phyloP scores from a whole-genome alignment of 2,329 filamentous ascomycete species.

The Aspergillus ruber region DNA sequence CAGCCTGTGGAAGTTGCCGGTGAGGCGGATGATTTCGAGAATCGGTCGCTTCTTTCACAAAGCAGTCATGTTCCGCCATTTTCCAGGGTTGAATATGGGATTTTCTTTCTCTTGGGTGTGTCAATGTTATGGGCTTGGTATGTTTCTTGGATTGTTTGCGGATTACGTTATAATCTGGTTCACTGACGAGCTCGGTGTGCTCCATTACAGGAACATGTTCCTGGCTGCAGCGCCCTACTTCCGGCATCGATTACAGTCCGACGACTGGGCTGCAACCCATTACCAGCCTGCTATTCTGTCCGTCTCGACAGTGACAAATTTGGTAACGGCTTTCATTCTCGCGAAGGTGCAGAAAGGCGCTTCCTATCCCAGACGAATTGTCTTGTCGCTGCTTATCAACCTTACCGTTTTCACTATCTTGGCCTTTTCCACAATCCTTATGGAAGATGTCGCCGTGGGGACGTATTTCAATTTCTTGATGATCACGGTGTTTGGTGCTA shows the following conservation, averaged over 20 bases:
- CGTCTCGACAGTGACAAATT: constrained; percentile 77
- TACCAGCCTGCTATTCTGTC: constrained; percentile 88
- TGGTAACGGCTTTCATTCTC: constrained; percentile 68
- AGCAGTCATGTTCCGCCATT: constrained; percentile 42
- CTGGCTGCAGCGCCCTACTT: constrained; percentile 93
- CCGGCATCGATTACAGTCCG: constrained; percentile 66
- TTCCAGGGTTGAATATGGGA: constrained; percentile 77
- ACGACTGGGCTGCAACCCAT: constrained; percentile 66
- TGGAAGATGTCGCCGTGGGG: constrained; percentile 55
- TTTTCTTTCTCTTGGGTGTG: constrained; percentile 79
- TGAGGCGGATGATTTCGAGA: constrained; percentile 26
- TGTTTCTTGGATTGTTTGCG: constrained; percentile 17
- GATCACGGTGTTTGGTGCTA: constrained; percentile 70
- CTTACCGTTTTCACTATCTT: constrained; percentile 69
- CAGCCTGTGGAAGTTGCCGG: constrained; percentile 8
- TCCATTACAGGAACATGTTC: constrained; percentile 82
- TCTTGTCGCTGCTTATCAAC: constrained; percentile 68
- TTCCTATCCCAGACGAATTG: constrained; percentile 83
- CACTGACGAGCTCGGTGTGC: background rate
- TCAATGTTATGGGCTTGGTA: constrained; percentile 98
- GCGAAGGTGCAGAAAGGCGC: constrained; percentile 74
- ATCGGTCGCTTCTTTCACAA: constrained; percentile 6
- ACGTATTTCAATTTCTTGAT: constrained; percentile 78
- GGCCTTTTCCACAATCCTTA: constrained; percentile 68
- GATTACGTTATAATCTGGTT: background rate